Evolutionary conservation across 2,329 filamentous ascomycete genomes (phyloP).

Genomic region (Coniochaeta sp.): DNA sequence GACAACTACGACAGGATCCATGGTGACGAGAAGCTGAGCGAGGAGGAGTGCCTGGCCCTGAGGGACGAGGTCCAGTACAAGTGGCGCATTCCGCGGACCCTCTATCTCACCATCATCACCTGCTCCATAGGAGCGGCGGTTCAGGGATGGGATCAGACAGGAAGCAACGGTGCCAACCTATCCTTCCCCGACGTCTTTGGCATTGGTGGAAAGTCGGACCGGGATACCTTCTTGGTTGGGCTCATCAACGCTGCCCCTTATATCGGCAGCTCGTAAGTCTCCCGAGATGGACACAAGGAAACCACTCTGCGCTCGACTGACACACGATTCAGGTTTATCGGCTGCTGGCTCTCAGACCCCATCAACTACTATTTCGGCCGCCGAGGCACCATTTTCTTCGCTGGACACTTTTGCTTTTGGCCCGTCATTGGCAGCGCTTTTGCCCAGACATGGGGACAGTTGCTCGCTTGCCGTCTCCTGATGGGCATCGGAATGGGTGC

Average conservation of each 20-base stretch:
- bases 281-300: neutral
- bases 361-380: slow-evolving; percentile 33
- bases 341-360: slow-evolving; percentile 39
- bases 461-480: slow-evolving; percentile 58
- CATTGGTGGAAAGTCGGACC: slow-evolving; percentile 27
- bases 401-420: slow-evolving; percentile 43
- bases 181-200: slow-evolving; percentile 35
- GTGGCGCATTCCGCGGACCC: slow-evolving; percentile 53
- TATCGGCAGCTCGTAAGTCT: slow-evolving; percentile 25
- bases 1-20: slow-evolving; percentile 50
- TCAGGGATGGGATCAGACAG: slow-evolving; percentile 30
- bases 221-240: slow-evolving; percentile 49
- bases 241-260: slow-evolving; percentile 44
- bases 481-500: slow-evolving; percentile 64
- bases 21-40: slow-evolving; percentile 46
- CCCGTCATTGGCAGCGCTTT: slow-evolving; percentile 57
- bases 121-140: slow-evolving; percentile 47
- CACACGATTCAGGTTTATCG: slow-evolving; percentile 38
- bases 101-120: slow-evolving; percentile 58
- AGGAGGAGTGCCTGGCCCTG: slow-evolving; percentile 51
- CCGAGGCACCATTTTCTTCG: slow-evolving; percentile 25
- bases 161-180: slow-evolving; percentile 40
- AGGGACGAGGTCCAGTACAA: slow-evolving; percentile 56
- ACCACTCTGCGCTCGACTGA: neutral
- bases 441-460: slow-evolving; percentile 57